These are phyloP conservation scores for Aspergillus hortae DNA, from an alignment of 2,329 filamentous ascomycete species.

Conservation along the genomic window DNA sequence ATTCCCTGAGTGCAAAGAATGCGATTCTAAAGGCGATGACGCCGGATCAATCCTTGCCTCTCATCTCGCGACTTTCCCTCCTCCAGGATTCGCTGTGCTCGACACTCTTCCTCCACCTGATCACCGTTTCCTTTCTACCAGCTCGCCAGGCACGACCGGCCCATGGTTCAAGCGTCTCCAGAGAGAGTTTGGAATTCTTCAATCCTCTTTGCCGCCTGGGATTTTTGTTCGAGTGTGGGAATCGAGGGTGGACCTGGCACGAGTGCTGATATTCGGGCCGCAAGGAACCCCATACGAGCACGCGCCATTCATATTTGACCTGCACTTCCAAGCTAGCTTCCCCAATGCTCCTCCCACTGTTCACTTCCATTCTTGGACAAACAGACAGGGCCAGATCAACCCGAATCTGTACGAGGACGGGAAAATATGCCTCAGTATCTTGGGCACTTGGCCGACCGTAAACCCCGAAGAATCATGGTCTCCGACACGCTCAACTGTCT, in stretches of 20 bases:
- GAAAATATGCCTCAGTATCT: slow-evolving; percentile 57
- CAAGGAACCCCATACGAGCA: slow-evolving; percentile 59
- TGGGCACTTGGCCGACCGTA: slow-evolving; percentile 58
- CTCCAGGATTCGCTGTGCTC: slow-evolving; percentile 36
- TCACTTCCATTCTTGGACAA: slow-evolving; percentile 59
- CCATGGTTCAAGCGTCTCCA: slow-evolving; percentile 46
- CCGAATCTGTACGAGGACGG: slow-evolving; percentile 63
- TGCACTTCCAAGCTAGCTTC: slow-evolving; percentile 50
- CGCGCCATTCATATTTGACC: slow-evolving; percentile 60
- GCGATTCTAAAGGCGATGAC: not conserved
- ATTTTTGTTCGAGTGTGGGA: slow-evolving; percentile 61
- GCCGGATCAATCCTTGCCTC: slow-evolving; percentile 1
- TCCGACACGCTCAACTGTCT: slow-evolving; percentile 49
- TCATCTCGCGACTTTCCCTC: slow-evolving; percentile 12
- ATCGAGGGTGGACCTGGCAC: slow-evolving; percentile 55
- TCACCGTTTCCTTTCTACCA: slow-evolving; percentile 38
- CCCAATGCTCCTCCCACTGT: slow-evolving; percentile 52
- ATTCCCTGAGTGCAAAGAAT: not conserved
- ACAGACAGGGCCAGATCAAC: slow-evolving; percentile 52
- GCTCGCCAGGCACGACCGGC: slow-evolving; percentile 21
- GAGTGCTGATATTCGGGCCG: slow-evolving; percentile 57
- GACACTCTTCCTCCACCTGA: slow-evolving; percentile 42
- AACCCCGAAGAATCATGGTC: slow-evolving; percentile 54
- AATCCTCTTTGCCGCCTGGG: slow-evolving; percentile 50
- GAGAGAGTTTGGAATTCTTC: slow-evolving; percentile 59